Conservation (phyloP, 73 alveolate genomes). For the Urostyla sp. region DNA sequence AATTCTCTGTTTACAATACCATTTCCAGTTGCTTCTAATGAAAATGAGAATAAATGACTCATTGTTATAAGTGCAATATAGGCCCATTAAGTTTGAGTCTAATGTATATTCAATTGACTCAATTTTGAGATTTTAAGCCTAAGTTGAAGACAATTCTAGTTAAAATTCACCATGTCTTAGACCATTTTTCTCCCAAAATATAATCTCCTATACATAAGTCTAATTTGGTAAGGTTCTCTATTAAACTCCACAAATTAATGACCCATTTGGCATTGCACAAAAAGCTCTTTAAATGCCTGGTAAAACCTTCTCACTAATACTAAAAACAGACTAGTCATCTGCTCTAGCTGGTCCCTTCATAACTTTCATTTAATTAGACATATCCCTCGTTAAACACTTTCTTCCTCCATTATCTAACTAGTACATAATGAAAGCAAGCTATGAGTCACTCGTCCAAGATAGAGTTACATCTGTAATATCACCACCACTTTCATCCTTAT, state of each 20-base stretch:
- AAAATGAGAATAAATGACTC: constrained; percentile 40
- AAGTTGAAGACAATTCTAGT: too few relatives aligned
- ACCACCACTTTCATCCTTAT: constrained; percentile 58
- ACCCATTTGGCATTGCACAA: constrained; percentile 95
- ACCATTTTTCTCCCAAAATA: constrained; percentile 98
- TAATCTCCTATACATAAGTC: constrained; percentile 70
- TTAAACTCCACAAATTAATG: constrained; percentile 90
- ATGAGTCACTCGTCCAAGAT: constrained; percentile 90
- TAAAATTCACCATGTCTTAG: constrained; percentile 96
- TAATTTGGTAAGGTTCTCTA: constrained; percentile 21
- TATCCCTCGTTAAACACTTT: constrained; percentile 89
- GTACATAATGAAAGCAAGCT: constrained; percentile 78
- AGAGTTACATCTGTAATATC: constrained; percentile 68
- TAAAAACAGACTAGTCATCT: constrained; percentile 88
- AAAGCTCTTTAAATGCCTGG: constrained; percentile 71
- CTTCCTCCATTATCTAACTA: constrained; percentile 87
- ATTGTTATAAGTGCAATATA: constrained; percentile 4
- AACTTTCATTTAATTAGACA: constrained; percentile 70
- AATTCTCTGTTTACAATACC: constrained; percentile 76
- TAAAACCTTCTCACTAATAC: constrained; percentile 83
- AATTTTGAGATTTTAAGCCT: constrained; percentile 39
- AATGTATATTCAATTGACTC: constrained; percentile 3
- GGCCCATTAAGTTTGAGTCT: constrained; percentile 62
- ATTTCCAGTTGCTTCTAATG: constrained; percentile 80
- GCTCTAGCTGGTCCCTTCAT: constrained; percentile 95